Conservation (phyloP, 495 filamentous ascomycete species). For the Choiromyces venosus region DNA sequence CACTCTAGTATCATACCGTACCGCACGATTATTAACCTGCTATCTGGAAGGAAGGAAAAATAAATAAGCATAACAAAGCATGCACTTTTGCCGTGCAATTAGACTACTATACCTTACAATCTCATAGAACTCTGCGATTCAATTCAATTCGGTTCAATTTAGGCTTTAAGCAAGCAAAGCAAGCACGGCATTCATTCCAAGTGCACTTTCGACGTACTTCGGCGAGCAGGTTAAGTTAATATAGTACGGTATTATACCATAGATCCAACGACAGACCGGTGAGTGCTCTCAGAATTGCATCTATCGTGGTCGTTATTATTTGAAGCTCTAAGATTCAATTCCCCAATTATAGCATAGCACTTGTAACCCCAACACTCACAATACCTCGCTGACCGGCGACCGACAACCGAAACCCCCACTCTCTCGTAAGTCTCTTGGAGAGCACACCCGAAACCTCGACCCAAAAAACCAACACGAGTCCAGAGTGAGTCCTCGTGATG, state of each 20-base stretch:
- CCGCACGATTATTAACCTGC: neutral
- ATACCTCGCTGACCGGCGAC: constrained; percentile 21
- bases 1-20: neutral
- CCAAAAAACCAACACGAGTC: neutral
- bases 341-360: no score
- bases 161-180: neutral
- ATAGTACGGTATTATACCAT: neutral
- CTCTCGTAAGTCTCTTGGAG: constrained; percentile 24
- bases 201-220: neutral
- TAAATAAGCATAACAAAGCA: neutral
- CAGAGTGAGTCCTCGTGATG: constrained; percentile 1
- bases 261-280: neutral
- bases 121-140: neutral
- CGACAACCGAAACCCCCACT: constrained; percentile 26
- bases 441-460: neutral
- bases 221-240: neutral
- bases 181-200: neutral
- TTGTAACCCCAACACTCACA: neutral
- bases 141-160: no score
- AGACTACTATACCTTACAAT: neutral
- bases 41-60: neutral
- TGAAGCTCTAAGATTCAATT: neutral
- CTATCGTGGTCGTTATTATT: no score
- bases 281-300: neutral
- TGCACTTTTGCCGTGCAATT: neutral